A percentile compares a stretch with the other conserved stretches of the same genome.
Evolutionary conservation across 169 alveolate genomes (phyloP).

Genomic region (Plasmodium blacklocki): DNA sequence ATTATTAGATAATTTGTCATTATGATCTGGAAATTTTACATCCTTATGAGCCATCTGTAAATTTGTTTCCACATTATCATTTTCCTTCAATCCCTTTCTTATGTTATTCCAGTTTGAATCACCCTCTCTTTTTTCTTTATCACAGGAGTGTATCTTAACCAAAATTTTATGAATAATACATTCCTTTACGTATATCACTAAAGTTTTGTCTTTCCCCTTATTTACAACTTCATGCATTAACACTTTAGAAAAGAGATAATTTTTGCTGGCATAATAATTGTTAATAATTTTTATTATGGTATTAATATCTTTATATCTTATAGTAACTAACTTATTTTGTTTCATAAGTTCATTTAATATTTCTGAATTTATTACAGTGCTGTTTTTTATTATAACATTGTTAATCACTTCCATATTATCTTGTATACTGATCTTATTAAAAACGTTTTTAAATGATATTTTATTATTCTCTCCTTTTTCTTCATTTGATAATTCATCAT

Average conservation of each 20-base stretch:
- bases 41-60: too few species aligned
- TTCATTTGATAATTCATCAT: not conserved
- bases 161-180: slow-evolving; percentile 12
- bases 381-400: slow-evolving; percentile 33
- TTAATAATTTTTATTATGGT: slow-evolving; percentile 45
- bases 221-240: slow-evolving; percentile 28
- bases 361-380: slow-evolving; percentile 31
- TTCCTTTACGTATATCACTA: slow-evolving; percentile 49
- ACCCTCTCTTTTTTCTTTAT: not conserved
- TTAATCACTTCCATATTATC: slow-evolving; percentile 34
- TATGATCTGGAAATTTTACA: too few species aligned
- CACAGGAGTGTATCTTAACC: slow-evolving; percentile 36
- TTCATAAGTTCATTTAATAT: slow-evolving; percentile 15
- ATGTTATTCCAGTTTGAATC: not conserved
- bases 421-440: not conserved
- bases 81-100: too few species aligned
- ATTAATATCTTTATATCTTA: slow-evolving; percentile 51
- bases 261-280: slow-evolving; percentile 15
- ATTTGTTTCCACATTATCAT: too few species aligned
- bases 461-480: not conserved
- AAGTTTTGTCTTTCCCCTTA: slow-evolving; percentile 3
- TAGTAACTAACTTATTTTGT: slow-evolving; percentile 14
- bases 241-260: slow-evolving; percentile 46
- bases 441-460: slow-evolving; percentile 12
- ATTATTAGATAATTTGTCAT: too few species aligned